Evolutionary conservation across 2,329 filamentous ascomycete species (phyloP).

Genomic region (Colletotrichum camelliae): DNA sequence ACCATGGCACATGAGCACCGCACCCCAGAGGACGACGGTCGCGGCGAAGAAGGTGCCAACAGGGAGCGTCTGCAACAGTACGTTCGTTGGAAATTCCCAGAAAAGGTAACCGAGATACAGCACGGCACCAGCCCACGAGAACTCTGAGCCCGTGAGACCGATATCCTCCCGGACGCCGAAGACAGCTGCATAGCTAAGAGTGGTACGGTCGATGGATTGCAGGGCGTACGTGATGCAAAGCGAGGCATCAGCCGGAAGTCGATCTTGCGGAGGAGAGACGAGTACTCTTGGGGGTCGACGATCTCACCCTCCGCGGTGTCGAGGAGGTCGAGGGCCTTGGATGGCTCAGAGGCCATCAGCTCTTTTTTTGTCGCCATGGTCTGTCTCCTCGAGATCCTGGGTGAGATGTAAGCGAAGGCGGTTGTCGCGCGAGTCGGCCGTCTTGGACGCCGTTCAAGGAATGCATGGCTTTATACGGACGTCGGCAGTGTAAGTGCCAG

Average conservation of each 20-base stretch:
- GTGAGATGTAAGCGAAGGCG: neutral
- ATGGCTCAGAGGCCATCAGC: neutral
- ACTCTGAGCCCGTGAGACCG: constrained; percentile 56
- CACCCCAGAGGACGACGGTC: constrained; percentile 47
- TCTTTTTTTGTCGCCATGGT: neutral
- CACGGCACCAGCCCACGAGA: constrained; percentile 64
- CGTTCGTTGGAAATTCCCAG: constrained; percentile 65
- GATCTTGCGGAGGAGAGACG: constrained; percentile 18
- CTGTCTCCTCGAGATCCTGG: neutral
- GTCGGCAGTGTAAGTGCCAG: neutral
- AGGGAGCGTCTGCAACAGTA: constrained; percentile 54
- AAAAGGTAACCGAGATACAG: constrained; percentile 63
- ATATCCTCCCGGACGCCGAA: constrained; percentile 58
- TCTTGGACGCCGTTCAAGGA: neutral
- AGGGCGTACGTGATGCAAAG: constrained; percentile 28
- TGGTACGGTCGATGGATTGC: constrained; percentile 9
- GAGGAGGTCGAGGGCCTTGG: constrained; percentile 9
- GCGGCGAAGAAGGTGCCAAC: neutral
- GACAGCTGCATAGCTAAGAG: constrained; percentile 51
- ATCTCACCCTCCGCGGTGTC: constrained; percentile 4
- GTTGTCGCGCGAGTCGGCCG: neutral
- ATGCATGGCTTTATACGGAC: neutral
- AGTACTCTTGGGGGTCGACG: neutral
- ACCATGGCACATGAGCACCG: constrained; percentile 39
- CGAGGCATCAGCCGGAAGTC: constrained; percentile 27